Conservation (phyloP, 1,284 basidiomycete species). For the Malassezia pachydermatis region DNA sequence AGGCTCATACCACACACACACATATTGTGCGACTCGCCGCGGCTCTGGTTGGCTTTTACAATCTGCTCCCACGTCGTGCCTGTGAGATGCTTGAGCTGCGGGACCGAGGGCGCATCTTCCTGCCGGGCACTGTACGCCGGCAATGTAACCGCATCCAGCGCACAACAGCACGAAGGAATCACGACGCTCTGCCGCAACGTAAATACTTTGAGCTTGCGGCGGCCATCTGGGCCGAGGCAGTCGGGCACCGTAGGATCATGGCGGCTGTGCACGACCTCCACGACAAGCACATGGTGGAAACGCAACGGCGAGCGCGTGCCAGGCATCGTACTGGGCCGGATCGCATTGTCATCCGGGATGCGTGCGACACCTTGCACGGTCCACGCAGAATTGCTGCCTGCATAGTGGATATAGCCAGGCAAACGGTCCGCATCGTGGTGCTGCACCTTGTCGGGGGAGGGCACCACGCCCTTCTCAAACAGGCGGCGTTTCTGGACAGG, state of each 20-base stretch:
- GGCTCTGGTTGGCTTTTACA: conserved; percentile 26
- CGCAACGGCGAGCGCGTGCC: conserved; percentile 36
- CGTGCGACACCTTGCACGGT: conserved; percentile 44
- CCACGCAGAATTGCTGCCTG: conserved; percentile 38
- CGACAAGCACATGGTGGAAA: conserved; percentile 41
- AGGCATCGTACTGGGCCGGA: conserved; percentile 36
- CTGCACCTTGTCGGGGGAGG: conserved; percentile 24
- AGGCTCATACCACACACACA: conserved; percentile 47
- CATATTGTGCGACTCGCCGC: conserved; percentile 33
- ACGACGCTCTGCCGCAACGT: conserved; percentile 40
- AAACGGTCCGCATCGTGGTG: conserved; percentile 30
- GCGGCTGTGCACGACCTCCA: conserved; percentile 44
- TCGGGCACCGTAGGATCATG: neutral
- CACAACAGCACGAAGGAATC: conserved; percentile 44
- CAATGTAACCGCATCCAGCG: conserved; percentile 44
- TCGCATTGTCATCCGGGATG: conserved; percentile 46
- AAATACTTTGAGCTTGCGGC: conserved; percentile 43
- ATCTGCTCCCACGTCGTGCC: conserved; percentile 17
- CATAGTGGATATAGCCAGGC: conserved; percentile 36
- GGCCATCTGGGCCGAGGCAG: conserved; percentile 7
- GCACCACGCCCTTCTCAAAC: conserved; percentile 44
- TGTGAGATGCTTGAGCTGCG: conserved; percentile 10
- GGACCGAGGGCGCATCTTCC: neutral
- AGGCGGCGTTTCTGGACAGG: conserved; percentile 41
- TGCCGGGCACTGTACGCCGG: conserved; percentile 32